phyloP scores from a whole-genome alignment of 1,139 yeast species.

The Saccharomyces hybrid region DNA sequence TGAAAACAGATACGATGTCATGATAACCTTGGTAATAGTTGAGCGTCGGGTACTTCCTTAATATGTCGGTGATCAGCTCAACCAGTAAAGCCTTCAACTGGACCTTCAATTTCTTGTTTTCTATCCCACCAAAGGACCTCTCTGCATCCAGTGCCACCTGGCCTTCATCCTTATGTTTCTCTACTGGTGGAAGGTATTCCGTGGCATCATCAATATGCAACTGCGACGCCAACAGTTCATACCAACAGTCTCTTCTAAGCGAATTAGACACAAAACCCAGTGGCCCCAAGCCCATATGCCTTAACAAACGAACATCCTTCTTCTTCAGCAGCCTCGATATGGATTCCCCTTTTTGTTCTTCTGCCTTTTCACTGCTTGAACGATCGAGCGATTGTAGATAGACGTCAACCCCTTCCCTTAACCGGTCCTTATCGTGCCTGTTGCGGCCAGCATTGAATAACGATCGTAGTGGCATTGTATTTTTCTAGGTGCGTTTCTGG shows the following conservation, averaged over 20 bases:
- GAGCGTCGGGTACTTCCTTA: constrained; percentile 54
- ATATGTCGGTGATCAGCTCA: constrained; percentile 44
- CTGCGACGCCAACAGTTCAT: constrained; percentile 13
- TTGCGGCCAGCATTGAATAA: neutral
- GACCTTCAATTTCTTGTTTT: constrained; percentile 16
- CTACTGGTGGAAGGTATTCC: constrained; percentile 11
- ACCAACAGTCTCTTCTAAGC: constrained; percentile 21
- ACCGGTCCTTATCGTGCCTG: neutral
- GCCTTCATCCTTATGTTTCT: constrained; percentile 55
- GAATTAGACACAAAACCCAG: constrained; percentile 22
- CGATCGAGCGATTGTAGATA: neutral
- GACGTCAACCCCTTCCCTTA: neutral
- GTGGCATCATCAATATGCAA: neutral
- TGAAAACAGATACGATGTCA: constrained; percentile 69
- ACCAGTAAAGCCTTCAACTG: constrained; percentile 38
- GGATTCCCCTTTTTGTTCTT: neutral
- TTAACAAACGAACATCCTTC: constrained; percentile 8
- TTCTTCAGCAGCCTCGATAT: constrained; percentile 6
- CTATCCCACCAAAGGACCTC: constrained; percentile 48
- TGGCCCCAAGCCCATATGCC: constrained; percentile 17
- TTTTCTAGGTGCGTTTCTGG: neutral
- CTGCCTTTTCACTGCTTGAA: neutral
- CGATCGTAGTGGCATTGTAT: neutral
- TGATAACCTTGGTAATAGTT: constrained; percentile 90
- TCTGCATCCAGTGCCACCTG: constrained; percentile 75